A percentile compares a stretch with the other conserved stretches of the same genome.
These are phyloP conservation scores for Suillus cothurnatus DNA, from an alignment of 768 basidiomycete species.

Conservation along the genomic window DNA sequence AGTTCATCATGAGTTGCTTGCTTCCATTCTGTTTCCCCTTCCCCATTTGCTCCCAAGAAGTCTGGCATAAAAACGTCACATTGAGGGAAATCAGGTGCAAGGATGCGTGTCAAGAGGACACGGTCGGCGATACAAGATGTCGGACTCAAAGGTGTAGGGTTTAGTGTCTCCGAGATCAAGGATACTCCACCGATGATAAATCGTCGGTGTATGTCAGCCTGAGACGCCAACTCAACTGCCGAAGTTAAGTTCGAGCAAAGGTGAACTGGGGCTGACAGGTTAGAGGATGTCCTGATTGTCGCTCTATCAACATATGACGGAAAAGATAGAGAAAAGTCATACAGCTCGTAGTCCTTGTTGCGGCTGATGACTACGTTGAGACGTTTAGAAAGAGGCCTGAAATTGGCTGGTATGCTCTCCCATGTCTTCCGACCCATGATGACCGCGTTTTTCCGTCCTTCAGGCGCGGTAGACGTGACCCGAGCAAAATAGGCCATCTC, in stretches of 20 bases:
- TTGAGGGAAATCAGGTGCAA: slow-evolving; percentile 70
- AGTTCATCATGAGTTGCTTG: slow-evolving; percentile 63
- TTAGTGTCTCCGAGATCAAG: slow-evolving; percentile 72
- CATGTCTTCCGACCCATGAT: slow-evolving; percentile 98
- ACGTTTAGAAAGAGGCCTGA: slow-evolving; percentile 76
- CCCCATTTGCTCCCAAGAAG: slow-evolving; percentile 44
- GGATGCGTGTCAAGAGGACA: slow-evolving; percentile 84
- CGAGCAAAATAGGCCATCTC: slow-evolving; percentile 95
- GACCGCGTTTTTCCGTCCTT: slow-evolving; percentile 66
- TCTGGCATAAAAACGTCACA: slow-evolving; percentile 91
- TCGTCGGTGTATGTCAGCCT: slow-evolving; percentile 47
- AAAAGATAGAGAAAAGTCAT: slow-evolving; percentile 25
- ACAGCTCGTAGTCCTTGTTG: slow-evolving; percentile 64
- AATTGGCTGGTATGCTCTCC: slow-evolving; percentile 91
- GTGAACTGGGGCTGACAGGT: slow-evolving; percentile 29
- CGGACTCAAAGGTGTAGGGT: slow-evolving; percentile 29
- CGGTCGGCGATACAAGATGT: slow-evolving; percentile 62
- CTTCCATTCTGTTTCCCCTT: slow-evolving; percentile 48
- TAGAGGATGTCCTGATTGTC: slow-evolving; percentile 15
- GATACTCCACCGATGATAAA: slow-evolving; percentile 96
- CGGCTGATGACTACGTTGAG: slow-evolving; percentile 78
- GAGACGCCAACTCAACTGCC: slow-evolving; percentile 20
- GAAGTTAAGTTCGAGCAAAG: slow-evolving; percentile 25
- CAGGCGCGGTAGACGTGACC: slow-evolving; percentile 64
- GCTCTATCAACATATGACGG: slow-evolving; percentile 11